A percentile compares a stretch with the other conserved stretches of the same genome.
phyloP scores from a whole-genome alignment of 768 basidiomycete species.

The Termitomyces sp. region DNA sequence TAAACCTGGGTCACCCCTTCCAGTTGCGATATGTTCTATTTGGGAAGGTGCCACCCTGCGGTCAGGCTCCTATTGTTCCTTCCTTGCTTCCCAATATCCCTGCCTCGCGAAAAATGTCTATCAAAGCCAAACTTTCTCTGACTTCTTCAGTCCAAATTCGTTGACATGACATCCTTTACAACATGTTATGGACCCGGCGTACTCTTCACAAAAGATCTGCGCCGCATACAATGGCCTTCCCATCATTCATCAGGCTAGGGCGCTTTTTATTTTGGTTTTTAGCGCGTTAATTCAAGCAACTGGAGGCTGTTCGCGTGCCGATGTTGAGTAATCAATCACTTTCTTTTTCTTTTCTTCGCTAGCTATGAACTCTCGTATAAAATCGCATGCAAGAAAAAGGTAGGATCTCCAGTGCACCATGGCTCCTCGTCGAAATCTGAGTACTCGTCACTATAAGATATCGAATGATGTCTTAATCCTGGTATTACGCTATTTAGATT shows the following conservation, averaged over 20 bases:
- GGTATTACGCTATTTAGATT: conserved; percentile 44
- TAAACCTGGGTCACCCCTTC: conserved; percentile 29
- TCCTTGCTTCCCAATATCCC: conserved; percentile 26
- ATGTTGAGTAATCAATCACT: conserved; percentile 36
- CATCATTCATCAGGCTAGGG: conserved; percentile 39
- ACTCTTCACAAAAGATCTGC: conserved; percentile 44
- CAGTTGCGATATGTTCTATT: conserved; percentile 25
- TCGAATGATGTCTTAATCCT: conserved; percentile 46
- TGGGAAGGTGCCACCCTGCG: conserved; percentile 35
- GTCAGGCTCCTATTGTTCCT: conserved; percentile 48
- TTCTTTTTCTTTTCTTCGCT: conserved; percentile 37
- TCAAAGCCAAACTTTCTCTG: conserved; percentile 32
- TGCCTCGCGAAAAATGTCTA: conserved; percentile 23
- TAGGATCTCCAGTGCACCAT: conserved; percentile 31
- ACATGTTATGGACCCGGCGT: conserved; percentile 29
- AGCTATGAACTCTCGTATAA: conserved; percentile 36
- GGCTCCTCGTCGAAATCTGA: conserved; percentile 38
- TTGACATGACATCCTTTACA: conserved; percentile 52
- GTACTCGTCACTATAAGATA: conserved; percentile 39
- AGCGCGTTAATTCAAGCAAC: conserved; percentile 35
- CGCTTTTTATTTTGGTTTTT: conserved; percentile 33
- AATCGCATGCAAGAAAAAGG: conserved; percentile 27
- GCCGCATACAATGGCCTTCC: conserved; percentile 40
- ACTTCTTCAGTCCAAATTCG: conserved; percentile 32
- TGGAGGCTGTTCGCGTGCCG: conserved; percentile 36